Conservation (phyloP, 495 filamentous ascomycete genomes). For the Penicillium pulvis region DNA sequence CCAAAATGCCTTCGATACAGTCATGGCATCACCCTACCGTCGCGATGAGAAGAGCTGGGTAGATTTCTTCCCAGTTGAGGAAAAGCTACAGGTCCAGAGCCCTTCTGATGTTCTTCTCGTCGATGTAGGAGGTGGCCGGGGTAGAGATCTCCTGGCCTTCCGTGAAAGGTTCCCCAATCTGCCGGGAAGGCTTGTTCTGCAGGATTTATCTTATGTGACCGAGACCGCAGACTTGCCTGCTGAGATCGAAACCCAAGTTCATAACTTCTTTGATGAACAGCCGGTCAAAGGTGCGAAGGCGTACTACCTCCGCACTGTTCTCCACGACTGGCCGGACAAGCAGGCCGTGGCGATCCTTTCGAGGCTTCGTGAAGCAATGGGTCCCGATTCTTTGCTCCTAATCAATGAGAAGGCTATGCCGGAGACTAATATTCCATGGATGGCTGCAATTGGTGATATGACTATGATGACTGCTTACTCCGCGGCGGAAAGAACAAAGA, state of each 20-base stretch:
- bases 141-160: not conserved
- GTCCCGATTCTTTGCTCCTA: not conserved
- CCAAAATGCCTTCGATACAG: conserved; percentile 11
- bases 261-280: not conserved
- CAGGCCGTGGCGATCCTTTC: not conserved
- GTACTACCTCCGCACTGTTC: not conserved
- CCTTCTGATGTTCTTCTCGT: not conserved
- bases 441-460: not conserved
- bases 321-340: not conserved
- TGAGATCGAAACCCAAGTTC: not conserved
- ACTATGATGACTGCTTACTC: not conserved
- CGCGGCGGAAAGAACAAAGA: not conserved
- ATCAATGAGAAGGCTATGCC: not conserved
- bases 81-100: not conserved
- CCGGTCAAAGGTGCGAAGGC: not conserved
- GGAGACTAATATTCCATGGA: not conserved
- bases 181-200: not conserved
- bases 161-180: not conserved
- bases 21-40: conserved; percentile 5
- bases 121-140: not conserved
- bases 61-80: conserved; percentile 2
- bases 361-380: not conserved
- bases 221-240: not conserved
- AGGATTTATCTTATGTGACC: not conserved
- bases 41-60: conserved; percentile 1